phyloP scores from a whole-genome alignment of 768 basidiomycete species.

The Rhodotorula toruloides region DNA sequence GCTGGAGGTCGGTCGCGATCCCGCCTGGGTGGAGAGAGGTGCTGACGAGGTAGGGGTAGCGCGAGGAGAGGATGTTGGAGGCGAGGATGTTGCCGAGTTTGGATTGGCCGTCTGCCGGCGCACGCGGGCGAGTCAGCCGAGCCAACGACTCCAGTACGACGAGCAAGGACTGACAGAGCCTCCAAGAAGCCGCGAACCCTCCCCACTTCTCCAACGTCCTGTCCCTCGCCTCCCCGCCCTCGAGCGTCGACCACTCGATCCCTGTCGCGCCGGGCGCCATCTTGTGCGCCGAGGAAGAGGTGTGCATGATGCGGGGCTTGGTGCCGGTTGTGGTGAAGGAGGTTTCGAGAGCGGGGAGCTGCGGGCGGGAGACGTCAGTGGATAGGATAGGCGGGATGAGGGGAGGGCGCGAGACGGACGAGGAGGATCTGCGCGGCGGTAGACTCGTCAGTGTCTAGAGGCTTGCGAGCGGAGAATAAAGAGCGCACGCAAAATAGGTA shows the following conservation, averaged over 20 bases:
- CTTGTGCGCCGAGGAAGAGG: conserved; percentile 2
- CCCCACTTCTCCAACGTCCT: not conserved
- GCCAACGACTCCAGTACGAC: too few species aligned
- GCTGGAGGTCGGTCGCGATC: conserved; percentile 33
- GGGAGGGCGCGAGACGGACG: conserved; percentile 6
- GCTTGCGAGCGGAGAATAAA: too few species aligned
- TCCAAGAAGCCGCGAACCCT: too few species aligned
- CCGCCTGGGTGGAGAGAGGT: conserved; percentile 38
- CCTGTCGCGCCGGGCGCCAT: not conserved
- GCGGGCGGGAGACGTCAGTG: not conserved
- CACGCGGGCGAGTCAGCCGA: not conserved
- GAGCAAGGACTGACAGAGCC: too few species aligned
- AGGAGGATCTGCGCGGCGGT: too few species aligned
- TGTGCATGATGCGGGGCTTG: conserved; percentile 4
- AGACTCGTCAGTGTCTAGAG: too few species aligned
- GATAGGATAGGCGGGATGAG: not conserved
- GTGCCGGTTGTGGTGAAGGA: not conserved
- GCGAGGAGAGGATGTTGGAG: conserved; percentile 29
- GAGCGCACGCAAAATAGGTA: conserved; percentile 20
- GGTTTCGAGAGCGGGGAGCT: not conserved
- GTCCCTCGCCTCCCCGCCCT: not conserved
- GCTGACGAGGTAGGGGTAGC: conserved; percentile 30
- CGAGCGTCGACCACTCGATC: not conserved
- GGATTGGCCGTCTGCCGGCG: not conserved
- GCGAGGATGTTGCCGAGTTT: conserved; percentile 37